A percentile compares a stretch with the other conserved stretches of the same genome.
phyloP scores from a whole-genome alignment of 2,329 filamentous ascomycete genomes.

The Xylariomycetidae sp. region DNA sequence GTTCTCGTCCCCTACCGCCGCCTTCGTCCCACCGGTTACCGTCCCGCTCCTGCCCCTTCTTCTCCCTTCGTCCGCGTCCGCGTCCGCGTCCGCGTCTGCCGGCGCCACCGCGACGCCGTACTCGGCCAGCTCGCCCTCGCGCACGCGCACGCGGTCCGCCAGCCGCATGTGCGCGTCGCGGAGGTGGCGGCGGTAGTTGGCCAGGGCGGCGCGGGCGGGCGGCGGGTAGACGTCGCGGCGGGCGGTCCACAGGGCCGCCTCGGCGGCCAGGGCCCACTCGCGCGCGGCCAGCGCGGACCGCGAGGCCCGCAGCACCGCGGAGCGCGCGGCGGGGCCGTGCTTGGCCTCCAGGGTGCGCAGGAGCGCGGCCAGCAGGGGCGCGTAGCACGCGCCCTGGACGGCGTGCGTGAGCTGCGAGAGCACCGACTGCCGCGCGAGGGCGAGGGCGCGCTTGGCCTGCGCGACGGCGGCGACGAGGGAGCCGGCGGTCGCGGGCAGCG shows the following conservation, averaged over 20 bases:
- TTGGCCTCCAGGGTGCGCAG: constrained; percentile 49
- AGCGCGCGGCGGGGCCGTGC: constrained; percentile 45
- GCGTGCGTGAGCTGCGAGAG: constrained; percentile 34
- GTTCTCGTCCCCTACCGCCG: constrained; percentile 8
- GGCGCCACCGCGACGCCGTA: constrained; percentile 40
- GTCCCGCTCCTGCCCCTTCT: constrained; percentile 3
- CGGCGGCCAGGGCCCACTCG: constrained; percentile 32
- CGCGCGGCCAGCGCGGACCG: constrained; percentile 39
- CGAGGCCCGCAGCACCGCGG: constrained; percentile 44
- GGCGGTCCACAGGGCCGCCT: constrained; percentile 28
- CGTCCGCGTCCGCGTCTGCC: constrained; percentile 39
- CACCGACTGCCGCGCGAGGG: constrained; percentile 23
- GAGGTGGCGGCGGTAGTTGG: constrained; percentile 43
- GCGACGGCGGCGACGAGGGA: constrained; percentile 26
- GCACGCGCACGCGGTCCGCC: constrained; percentile 35
- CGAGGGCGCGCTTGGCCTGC: constrained; percentile 10
- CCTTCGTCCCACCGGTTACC: constrained; percentile 17
- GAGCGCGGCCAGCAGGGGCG: constrained; percentile 35
- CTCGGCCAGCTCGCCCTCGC: constrained; percentile 38
- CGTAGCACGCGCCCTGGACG: constrained; percentile 34
- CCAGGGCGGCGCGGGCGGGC: constrained; percentile 33
- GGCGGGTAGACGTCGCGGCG: constrained; percentile 39
- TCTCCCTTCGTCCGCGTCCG: constrained; percentile 19
- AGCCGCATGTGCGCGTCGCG: constrained; percentile 41
- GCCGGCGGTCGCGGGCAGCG: constrained; percentile 35